phyloP scores from a whole-genome alignment of 352 stramenopile genomes.

The Globisporangium cystogenes region DNA sequence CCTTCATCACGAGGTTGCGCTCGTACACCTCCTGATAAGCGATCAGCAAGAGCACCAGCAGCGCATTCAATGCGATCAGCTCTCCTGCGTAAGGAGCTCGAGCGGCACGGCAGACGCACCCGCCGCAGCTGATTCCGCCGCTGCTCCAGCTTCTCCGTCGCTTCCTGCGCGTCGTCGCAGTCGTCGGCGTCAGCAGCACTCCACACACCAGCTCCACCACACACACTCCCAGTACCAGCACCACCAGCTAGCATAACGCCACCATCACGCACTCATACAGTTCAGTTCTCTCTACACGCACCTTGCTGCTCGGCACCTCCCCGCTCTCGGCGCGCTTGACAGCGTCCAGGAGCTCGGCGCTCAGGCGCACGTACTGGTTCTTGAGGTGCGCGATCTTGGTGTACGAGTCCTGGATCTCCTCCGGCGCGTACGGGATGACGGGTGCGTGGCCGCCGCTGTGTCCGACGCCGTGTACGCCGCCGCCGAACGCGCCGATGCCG shows the following conservation, averaged over 20 bases:
- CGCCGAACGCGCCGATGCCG: slow-evolving; percentile 25
- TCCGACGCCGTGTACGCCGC: slow-evolving; percentile 15
- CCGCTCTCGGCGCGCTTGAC: slow-evolving; percentile 45
- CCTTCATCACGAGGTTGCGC: slow-evolving; percentile 83
- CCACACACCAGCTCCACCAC: too few relatives aligned
- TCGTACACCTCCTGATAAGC: slow-evolving; percentile 67
- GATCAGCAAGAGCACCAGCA: background rate
- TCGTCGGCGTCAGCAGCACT: background rate
- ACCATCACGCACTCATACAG: background rate
- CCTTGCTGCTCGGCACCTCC: slow-evolving; percentile 4
- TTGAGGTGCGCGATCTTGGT: slow-evolving; percentile 78
- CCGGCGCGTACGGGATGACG: slow-evolving; percentile 65
- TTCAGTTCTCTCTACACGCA: background rate
- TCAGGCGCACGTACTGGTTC: slow-evolving; percentile 76
- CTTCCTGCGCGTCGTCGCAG: slow-evolving; percentile 22
- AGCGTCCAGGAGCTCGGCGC: slow-evolving; percentile 46
- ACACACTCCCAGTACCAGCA: too few relatives aligned
- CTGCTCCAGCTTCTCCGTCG: slow-evolving; percentile 43
- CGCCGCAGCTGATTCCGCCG: slow-evolving; percentile 67
- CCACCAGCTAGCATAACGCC: background rate
- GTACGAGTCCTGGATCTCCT: slow-evolving; percentile 86
- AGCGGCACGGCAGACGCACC: slow-evolving; percentile 15
- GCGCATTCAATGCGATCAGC: too few relatives aligned
- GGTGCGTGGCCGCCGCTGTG: slow-evolving; percentile 20
- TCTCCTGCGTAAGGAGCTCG: too few relatives aligned